Evolutionary conservation across 192 early-diverging fungal genomes (phyloP).

Genomic region (Coemansia sp.): DNA sequence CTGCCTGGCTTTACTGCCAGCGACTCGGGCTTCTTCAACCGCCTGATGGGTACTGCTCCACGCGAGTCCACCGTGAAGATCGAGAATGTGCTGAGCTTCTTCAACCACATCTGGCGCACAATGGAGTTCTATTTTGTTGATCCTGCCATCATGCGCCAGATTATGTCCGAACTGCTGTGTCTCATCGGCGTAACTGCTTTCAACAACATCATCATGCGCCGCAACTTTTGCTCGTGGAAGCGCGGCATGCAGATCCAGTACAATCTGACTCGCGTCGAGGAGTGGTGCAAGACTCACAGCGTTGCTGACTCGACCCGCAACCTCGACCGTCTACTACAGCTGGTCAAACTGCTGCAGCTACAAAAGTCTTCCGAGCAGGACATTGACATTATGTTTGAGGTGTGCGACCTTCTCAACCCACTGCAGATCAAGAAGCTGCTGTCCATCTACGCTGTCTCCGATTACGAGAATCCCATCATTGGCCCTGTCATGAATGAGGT

Average conservation of each 20-base stretch:
- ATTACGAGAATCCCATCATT: conserved; percentile 91
- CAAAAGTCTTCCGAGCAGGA: conserved; percentile 67
- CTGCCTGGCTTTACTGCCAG: conserved; percentile 92
- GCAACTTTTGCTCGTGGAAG: conserved; percentile 99
- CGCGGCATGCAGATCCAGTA: conserved; percentile 99
- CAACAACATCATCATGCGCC: conserved; percentile 97
- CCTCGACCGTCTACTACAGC: conserved; percentile 91
- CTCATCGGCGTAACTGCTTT: conserved; percentile 95
- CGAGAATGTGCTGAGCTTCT: conserved; percentile 90
- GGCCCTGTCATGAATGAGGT: conserved; percentile 73
- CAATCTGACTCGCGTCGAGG: conserved; percentile 94
- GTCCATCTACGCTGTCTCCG: conserved; percentile 90
- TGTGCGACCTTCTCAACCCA: conserved; percentile 94
- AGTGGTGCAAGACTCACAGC: conserved; percentile 98
- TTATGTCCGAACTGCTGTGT: conserved; percentile 91
- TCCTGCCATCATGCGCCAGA: conserved; percentile 85
- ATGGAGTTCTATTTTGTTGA: conserved; percentile 99
- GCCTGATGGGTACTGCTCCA: conserved; percentile 76
- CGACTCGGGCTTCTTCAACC: conserved; percentile 89
- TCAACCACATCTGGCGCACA: conserved; percentile 90
- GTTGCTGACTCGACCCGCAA: conserved; percentile 88
- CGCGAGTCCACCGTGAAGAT: conserved; percentile 81
- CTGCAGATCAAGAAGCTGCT: conserved; percentile 98
- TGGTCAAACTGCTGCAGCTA: conserved; percentile 94
- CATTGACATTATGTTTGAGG: conserved; percentile 98